phyloP scores from a whole-genome alignment of 164 flowering plant species.

The Piper betle region DNA sequence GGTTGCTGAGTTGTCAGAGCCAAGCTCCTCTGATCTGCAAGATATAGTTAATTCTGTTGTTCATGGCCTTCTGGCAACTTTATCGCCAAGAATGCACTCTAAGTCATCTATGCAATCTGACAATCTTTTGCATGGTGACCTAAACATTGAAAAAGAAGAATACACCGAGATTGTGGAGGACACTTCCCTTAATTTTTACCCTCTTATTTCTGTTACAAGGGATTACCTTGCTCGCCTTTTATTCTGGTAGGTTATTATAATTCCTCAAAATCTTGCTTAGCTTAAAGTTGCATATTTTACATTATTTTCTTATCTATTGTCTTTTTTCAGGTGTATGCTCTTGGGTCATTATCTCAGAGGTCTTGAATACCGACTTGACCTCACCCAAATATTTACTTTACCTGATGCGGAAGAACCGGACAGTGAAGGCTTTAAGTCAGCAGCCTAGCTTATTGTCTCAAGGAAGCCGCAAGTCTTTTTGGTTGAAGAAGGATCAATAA shows the following conservation, averaged over 20 bases:
- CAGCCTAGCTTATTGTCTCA: neutral
- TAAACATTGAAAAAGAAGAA: slow-evolving; percentile 32
- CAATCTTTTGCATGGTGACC: slow-evolving; percentile 24
- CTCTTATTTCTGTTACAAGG: slow-evolving; percentile 57
- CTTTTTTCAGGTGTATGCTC: slow-evolving; percentile 96
- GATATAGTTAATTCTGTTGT: slow-evolving; percentile 60
- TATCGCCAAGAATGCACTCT: slow-evolving; percentile 77
- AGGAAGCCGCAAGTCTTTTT: neutral
- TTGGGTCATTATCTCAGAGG: slow-evolving; percentile 79
- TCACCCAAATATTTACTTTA: slow-evolving; percentile 43
- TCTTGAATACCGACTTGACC: slow-evolving; percentile 61
- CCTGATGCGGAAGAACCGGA: slow-evolving; percentile 17
- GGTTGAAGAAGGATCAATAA: neutral
- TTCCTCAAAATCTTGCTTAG: neutral
- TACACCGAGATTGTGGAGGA: slow-evolving; percentile 57
- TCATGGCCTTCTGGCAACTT: slow-evolving; percentile 80
- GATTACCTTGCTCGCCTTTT: slow-evolving; percentile 83
- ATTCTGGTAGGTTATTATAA: slow-evolving; percentile 46
- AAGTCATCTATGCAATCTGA: slow-evolving; percentile 41
- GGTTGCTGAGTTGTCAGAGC: slow-evolving; percentile 85
- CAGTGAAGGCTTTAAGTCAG: slow-evolving; percentile 15
- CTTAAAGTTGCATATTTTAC: neutral
- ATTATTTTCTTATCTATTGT: neutral
- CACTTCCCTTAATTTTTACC: slow-evolving; percentile 64
- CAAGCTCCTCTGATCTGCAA: slow-evolving; percentile 52